Evolutionary conservation across 768 basidiomycete species (phyloP).

Genomic region (Suillus occidentalis): DNA sequence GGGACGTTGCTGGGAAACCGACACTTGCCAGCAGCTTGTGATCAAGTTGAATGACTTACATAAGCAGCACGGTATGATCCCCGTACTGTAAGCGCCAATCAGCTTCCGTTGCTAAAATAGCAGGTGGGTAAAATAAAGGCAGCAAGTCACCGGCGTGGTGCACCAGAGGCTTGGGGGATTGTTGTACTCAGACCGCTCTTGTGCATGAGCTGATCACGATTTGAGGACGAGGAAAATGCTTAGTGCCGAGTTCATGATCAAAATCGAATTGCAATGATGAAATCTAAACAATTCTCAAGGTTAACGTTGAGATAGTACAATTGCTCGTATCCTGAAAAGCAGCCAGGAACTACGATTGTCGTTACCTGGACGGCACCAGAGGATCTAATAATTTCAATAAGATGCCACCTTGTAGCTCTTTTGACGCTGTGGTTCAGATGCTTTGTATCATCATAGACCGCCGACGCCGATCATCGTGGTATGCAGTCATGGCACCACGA

Average conservation of each 20-base stretch:
- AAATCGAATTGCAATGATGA: too few relatives aligned
- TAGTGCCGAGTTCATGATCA: too few relatives aligned
- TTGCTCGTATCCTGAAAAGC: too few relatives aligned
- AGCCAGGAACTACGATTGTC: too few relatives aligned
- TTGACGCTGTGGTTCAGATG: constrained; percentile 36
- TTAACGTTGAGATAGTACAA: too few relatives aligned
- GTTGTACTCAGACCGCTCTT: not conserved
- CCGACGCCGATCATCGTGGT: constrained; percentile 65
- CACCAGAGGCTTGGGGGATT: not conserved
- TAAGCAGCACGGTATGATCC: not conserved
- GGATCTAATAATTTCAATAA: not conserved
- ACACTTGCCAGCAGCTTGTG: not conserved
- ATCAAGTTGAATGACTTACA: not conserved
- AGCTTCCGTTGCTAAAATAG: not conserved
- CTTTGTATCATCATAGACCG: constrained; percentile 53
- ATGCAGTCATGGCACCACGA: constrained; percentile 57
- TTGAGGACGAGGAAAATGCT: too few relatives aligned
- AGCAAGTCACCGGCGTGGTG: not conserved
- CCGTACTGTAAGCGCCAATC: not conserved
- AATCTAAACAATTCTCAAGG: too few relatives aligned
- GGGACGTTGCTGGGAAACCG: not conserved
- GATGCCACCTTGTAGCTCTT: not conserved
- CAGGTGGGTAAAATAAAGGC: not conserved
- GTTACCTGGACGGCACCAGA: too few relatives aligned
- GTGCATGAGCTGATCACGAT: too few relatives aligned